Evolutionary conservation across 164 flowering plant species (phyloP).

Genomic region (Berberis thunbergii): DNA sequence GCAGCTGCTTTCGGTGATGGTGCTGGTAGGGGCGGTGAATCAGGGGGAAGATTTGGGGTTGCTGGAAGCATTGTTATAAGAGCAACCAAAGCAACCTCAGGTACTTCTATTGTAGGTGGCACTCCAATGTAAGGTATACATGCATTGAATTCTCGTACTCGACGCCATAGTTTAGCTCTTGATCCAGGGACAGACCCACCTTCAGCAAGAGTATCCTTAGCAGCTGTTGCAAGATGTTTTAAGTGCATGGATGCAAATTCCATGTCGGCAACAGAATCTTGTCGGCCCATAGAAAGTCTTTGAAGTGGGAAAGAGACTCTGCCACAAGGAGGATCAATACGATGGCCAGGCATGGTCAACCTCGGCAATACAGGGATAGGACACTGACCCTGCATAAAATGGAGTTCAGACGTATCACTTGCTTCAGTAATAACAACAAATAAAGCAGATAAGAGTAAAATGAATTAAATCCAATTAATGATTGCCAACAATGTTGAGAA

Average conservation of each 20-base stretch:
- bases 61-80: conserved; percentile 97
- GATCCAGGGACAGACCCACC: conserved; percentile 96
- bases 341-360: conserved; percentile 98
- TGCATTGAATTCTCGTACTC: conserved; percentile 97
- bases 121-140: conserved; percentile 85
- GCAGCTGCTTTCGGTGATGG: conserved; percentile 99
- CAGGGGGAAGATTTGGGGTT: conserved; percentile 87
- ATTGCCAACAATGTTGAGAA: conserved; percentile 15
- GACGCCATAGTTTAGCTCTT: conserved; percentile 95
- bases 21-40: conserved; percentile 82
- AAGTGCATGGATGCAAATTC: conserved; percentile 82
- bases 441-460: neutral
- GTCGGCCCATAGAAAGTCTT: conserved; percentile 31
- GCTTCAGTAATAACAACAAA: neutral
- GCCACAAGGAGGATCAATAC: conserved; percentile 96
- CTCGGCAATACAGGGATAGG: conserved; percentile 84
- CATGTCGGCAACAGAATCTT: conserved; percentile 41
- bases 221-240: conserved; percentile 87
- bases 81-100: conserved; percentile 95
- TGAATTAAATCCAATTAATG: conserved; percentile 5
- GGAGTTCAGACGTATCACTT: conserved; percentile 3
- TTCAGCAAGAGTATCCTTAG: conserved; percentile 96
- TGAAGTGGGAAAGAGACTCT: conserved; percentile 46
- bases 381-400: conserved; percentile 64
- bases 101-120: conserved; percentile 78